A percentile compares a stretch with the other conserved stretches of the same genome.
These are phyloP conservation scores for Avena atlantica DNA, from an alignment of 176 grass and related monocot species.

Conservation along the genomic window DNA sequence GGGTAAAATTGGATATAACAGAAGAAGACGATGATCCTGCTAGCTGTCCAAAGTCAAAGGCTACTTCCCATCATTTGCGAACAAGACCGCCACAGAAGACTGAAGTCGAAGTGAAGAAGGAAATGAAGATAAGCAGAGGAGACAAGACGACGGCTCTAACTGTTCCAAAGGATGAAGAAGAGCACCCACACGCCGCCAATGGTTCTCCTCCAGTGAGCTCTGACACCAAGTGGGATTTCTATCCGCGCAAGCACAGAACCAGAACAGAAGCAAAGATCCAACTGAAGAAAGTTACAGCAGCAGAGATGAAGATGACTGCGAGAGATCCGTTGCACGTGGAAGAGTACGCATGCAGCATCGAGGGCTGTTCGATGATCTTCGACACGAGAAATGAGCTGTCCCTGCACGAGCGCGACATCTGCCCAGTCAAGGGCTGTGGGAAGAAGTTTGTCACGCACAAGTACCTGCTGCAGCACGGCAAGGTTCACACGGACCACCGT, in stretches of 20 bases:
- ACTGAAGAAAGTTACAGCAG: slow-evolving; percentile 41
- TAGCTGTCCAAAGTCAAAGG: slow-evolving; percentile 38
- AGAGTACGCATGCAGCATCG: slow-evolving; percentile 61
- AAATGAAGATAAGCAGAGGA: slow-evolving; percentile 38
- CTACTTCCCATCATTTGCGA: slow-evolving; percentile 38
- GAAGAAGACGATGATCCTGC: slow-evolving; percentile 5
- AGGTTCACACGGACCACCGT: slow-evolving; percentile 80
- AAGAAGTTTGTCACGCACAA: slow-evolving; percentile 96
- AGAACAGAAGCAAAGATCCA: slow-evolving; percentile 52
- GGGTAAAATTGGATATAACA: neutral
- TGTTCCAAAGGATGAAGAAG: slow-evolving; percentile 45
- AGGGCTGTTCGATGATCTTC: slow-evolving; percentile 82
- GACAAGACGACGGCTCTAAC: slow-evolving; percentile 12
- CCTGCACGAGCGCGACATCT: slow-evolving; percentile 73
- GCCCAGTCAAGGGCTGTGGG: slow-evolving; percentile 64
- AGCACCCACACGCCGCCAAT: slow-evolving; percentile 51
- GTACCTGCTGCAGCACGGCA: slow-evolving; percentile 82
- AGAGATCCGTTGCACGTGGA: slow-evolving; percentile 41
- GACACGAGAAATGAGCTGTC: slow-evolving; percentile 63
- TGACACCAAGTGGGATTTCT: slow-evolving; percentile 55
- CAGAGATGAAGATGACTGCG: slow-evolving; percentile 3
- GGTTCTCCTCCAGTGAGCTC: slow-evolving; percentile 64
- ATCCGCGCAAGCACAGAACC: slow-evolving; percentile 55
- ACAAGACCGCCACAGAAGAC: slow-evolving; percentile 48
- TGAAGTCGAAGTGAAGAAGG: slow-evolving; percentile 52